These are phyloP conservation scores for Podospora appendiculata DNA, from an alignment of 495 filamentous ascomycete species.

Conservation along the genomic window DNA sequence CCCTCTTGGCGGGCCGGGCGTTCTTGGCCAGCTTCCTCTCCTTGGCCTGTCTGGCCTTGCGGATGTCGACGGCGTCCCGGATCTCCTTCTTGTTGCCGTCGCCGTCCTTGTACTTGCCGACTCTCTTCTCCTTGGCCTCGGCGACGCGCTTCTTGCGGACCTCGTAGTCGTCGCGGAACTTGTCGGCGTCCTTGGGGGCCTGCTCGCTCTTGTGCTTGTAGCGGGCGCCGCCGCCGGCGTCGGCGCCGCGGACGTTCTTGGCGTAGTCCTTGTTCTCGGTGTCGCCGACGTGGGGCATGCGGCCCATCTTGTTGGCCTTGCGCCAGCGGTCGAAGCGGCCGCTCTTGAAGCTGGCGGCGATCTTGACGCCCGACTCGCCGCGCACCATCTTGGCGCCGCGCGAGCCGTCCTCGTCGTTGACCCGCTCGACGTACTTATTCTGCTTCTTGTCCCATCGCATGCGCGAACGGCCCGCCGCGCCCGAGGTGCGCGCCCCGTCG, in stretches of 20 bases:
- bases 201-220: conserved; percentile 77
- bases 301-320: conserved; percentile 69
- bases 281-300: conserved; percentile 76
- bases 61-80: conserved; percentile 73
- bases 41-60: conserved; percentile 67
- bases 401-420: conserved; percentile 91
- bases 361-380: conserved; percentile 92
- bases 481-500: conserved; percentile 71
- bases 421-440: conserved; percentile 84
- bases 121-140: conserved; percentile 77
- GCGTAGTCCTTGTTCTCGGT: conserved; percentile 60
- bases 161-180: conserved; percentile 80
- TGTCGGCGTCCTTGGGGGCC: conserved; percentile 89
- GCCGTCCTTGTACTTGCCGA: conserved; percentile 62
- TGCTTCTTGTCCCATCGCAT: conserved; percentile 96
- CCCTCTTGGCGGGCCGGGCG: conserved; percentile 69
- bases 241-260: conserved; percentile 44
- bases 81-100: conserved; percentile 65
- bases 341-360: conserved; percentile 84
- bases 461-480: conserved; percentile 58
- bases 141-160: conserved; percentile 82
- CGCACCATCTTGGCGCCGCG: conserved; percentile 76
- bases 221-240: conserved; percentile 46
- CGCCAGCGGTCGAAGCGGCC: conserved; percentile 91
- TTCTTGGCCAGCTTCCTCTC: conserved; percentile 82